Base-by-base conservation (phyloP, 306 rosid species). In the Prunus dulcis region DNA sequence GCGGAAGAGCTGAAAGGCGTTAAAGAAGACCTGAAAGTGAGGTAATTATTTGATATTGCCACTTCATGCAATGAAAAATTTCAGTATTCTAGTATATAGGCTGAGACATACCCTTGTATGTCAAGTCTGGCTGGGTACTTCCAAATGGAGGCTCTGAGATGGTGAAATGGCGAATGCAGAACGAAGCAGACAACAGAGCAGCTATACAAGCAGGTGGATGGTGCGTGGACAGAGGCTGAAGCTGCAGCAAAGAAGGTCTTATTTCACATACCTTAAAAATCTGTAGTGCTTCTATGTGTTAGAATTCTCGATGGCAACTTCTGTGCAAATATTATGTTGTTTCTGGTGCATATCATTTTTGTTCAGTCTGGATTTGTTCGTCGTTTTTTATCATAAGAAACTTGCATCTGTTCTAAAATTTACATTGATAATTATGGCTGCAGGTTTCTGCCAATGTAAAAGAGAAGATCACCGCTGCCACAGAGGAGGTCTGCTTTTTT, bases 41-140 rank as follows among this genome's bases (percentile, higher is more conserved):
- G 88, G 99, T 92, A 88, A 84, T 77, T 68, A 67, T 80, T 69
- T 56, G 38, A 64, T 67, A 64, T 77, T 58, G 27, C 57, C 27
- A 22, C 7, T 58, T 51, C 79, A 64, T 85, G 72, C 60, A 4
- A 19, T 63, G 12, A 23, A 11, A 66, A 53, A 12, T 57, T 79
- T 77, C 69, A 38, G 46, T 53, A 15, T 71, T 63, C 72, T 84
- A 68, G 56, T 85, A 73, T 76, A 72, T 84, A 84, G 92, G 96
- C 91, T 89, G 92, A 87, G 98, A 88, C 96, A 88, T 95, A 92
- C 98, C 69, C 62, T 87, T 90, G 93, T 95, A 92, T 94, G 98
- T 94, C 97, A 90, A 94, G 92, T 94, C 97, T 89, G 87, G 89
- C 67, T 78, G 81, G 85, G 84, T 81, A 80, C 91, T 86, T 87